Base-by-base conservation (phyloP, 768 basidiomycete genomes). In the Xerocomus brunneocitrinus region DNA sequence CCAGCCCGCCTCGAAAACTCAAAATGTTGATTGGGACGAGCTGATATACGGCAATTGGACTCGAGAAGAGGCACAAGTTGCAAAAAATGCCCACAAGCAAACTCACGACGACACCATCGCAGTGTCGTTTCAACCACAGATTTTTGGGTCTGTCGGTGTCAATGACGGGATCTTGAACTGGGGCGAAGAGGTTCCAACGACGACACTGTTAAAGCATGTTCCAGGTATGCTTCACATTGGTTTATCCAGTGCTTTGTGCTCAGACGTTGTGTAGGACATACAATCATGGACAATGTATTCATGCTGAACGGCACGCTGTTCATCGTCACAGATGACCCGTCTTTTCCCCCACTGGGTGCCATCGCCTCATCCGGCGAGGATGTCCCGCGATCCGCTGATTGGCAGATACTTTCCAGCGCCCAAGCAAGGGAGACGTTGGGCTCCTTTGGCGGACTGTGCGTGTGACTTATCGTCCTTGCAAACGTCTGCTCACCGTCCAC, bases 261-360 rank as follows among this genome's bases (percentile, higher is more conserved):
- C 30, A 55, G 49, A 53, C 25, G 10, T 43, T 34, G 31, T 39
- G 34, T 59, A 94, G 93, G 93, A 4, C 90, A 84, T 71, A 91
- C 89, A 1, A 80, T 93, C 41, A 73, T 95, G 52, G 89, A 94
- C 61, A 87, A 90, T 55, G 76, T 91, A n/a, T 81, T 87, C 62
- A 69, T 88, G n/a, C 74, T 79, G 60, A 83, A 87, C 58, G 83
- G 84, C 9, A 82, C 82, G 3, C 78, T 91, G 55, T 90, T 83
- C 67, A 67, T 95, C 54, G 84, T 95, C 34, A 80, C 85, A 4
- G 84, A 92, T 64, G 74, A 83, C 54, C 76, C 77, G 5, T 67
- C 75, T 2, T 78, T 91, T 47, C 93, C 91, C 1, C 53, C 77
- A 2, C 64, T 84, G 31, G 66, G 67, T 5, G 68, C 74, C 1